phyloP scores from a whole-genome alignment of 768 basidiomycete genomes.

The Suillus subaureus region DNA sequence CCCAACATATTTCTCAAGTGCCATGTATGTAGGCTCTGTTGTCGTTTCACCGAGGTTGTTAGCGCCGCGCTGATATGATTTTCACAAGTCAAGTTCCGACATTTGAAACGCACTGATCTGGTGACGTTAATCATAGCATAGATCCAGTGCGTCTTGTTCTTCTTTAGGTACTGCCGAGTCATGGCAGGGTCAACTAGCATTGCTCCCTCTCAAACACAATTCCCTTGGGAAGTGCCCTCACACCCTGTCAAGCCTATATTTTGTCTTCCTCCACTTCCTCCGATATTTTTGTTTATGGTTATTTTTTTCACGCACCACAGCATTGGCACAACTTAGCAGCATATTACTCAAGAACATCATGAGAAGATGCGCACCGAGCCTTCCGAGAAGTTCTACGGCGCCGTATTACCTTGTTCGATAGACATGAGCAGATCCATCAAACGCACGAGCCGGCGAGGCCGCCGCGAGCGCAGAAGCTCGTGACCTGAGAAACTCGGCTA shows the following conservation, averaged over 20 bases:
- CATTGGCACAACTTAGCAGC: background rate
- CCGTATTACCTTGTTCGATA: background rate
- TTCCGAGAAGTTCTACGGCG: background rate
- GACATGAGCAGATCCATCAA: slow-evolving; percentile 1
- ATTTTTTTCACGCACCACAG: slow-evolving; percentile 1
- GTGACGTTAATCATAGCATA: slow-evolving; percentile 7
- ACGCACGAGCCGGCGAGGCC: background rate
- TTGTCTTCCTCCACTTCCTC: background rate
- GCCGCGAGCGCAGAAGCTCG: slow-evolving; percentile 2
- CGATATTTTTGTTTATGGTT: background rate
- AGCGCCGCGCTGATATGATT: background rate
- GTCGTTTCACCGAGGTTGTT: background rate
- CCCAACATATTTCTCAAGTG: no score
- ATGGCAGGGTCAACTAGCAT: background rate
- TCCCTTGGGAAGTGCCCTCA: slow-evolving; percentile 1
- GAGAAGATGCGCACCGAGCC: background rate
- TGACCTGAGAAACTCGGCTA: background rate
- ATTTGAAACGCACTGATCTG: background rate
- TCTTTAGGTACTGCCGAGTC: background rate
- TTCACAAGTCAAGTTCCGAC: background rate
- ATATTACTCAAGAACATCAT: background rate
- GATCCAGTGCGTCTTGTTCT: background rate
- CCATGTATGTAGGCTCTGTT: background rate
- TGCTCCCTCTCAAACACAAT: background rate
- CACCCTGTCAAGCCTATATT: slow-evolving; percentile 5